Evolutionary conservation across 2,329 filamentous ascomycete genomes (phyloP), one percentile per base, ranked within the genome.

Genomic region (Fusarium incarnatum): DNA sequence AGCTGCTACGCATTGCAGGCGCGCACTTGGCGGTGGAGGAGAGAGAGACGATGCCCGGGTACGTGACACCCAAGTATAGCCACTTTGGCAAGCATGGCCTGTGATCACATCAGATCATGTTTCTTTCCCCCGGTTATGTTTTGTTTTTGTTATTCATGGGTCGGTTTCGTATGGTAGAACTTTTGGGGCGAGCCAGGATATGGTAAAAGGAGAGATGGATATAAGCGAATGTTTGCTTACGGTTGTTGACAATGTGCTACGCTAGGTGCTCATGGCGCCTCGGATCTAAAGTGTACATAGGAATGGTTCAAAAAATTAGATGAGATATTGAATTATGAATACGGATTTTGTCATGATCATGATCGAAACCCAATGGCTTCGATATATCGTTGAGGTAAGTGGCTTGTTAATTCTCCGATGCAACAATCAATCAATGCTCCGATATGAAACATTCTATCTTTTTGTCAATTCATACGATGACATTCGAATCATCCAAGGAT

Each of bases 1-100:
- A 80, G 53, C 75, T 92, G 60, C 78, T 92, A 46, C 83, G 81
- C 61, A 84, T 87, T 42, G 87, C 88, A 0, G 89, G 89, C 2
- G 89, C 87, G 0, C 85, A 88, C 76, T 78, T 91, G 18, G 89
- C 79, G 12, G 76, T 76, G 6, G 79, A 81, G 64, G 80, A 82
- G 67, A 75, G 79, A 47, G 79, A 81, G 63, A 73, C 76, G 13
- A 66, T 75, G 32, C 73, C 72, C 6, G 72, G 73, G 2, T 71
- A 72, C 25, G 60, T 70, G 28, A 71, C 69, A 27, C 69, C 69
- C 52, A 71, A 72, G 54, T 71, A 71, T 30, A 55, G 40, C 46
- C 68, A 69, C 42, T 22, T 37, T 27, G 50, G 58, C 13, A 60
- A 52, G 23, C 64, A 64, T 25, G 60, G 49, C 4, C 45, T 68